Base-by-base conservation (phyloP, 2,329 filamentous ascomycete species). In the Pyricularia pennisetigena region DNA sequence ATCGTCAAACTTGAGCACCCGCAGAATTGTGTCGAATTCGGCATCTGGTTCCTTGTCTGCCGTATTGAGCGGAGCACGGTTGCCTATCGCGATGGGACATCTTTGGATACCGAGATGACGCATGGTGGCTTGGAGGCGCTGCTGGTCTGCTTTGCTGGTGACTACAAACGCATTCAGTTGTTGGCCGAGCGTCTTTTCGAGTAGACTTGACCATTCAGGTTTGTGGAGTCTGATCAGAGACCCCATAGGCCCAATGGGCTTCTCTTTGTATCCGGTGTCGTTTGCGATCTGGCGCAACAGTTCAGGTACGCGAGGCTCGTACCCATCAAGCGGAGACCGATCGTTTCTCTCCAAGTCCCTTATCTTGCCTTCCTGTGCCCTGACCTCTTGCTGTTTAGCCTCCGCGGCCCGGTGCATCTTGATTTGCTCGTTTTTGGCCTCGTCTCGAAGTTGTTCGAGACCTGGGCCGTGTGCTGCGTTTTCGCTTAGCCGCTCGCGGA, bases 231-330 rank as follows among this genome's bases (percentile, higher is more conserved):
- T 88, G 67, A 99, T 84, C 74, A 95, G 86, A 28, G 88, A 82
- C 32, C 94, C 95, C 16, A 98, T 82, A 0, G 95, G 95, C 0
- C 95, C 95, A 41, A 98, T 82, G 2, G 95, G 95, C 70, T 85
- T 89, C 62, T 85, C 80, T 28, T 82, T 80, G 74, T 96, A 98
- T 0, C 88, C 82, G 2, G 71, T 77, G 69, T 97, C 92, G n/a
- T 82, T 80, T 6, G 87, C 82, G 70, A 98, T 91, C n/a, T 84
- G 84, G 67, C 79, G 82, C 7, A 96, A 78, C 3, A 97, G 84
- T 1, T 81, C 78, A 0, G 83, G 82, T 73, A 96, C 85, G 59
- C 83, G 84, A 0, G 78, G 76, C 61, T 88, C 86, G 73, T 90
- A 97, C 0, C 85, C 89, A 69, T 84, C 85, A 63, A 86, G 85